Evolutionary conservation across 257 asterid species (phyloP).

Genomic region (Capsicum rhomboideum): DNA sequence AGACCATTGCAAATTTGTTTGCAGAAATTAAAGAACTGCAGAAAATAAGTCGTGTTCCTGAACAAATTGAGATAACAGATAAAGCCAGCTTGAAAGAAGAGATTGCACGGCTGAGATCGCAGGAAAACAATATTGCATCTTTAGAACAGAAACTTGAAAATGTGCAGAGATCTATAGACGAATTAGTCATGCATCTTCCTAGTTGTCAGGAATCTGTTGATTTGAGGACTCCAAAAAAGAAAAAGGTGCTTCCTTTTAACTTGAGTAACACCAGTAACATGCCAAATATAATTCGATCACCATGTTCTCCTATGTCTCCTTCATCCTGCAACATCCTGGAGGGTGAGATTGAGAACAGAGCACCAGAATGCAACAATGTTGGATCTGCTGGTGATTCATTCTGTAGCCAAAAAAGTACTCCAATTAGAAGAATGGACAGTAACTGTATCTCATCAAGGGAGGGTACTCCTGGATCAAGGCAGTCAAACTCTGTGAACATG

Average conservation of each 20-base stretch:
- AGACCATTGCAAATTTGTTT: conserved; percentile 66
- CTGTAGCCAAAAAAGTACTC: conserved; percentile 21
- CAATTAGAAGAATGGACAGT: conserved; percentile 26
- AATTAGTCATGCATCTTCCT: conserved; percentile 49
- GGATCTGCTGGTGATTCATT: conserved; percentile 14
- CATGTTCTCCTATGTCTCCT: conserved; percentile 56
- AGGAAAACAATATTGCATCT: conserved; percentile 55
- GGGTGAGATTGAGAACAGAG: conserved; percentile 56
- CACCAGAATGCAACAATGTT: conserved; percentile 39
- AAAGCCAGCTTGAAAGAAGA: conserved; percentile 79
- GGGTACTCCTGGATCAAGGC: conserved; percentile 38
- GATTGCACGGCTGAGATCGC: conserved; percentile 69
- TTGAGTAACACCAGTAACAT: conserved; percentile 70
- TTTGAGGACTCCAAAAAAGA: conserved; percentile 44
- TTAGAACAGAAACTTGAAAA: conserved; percentile 78
- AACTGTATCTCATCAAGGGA: conserved; percentile 31
- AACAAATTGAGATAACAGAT: conserved; percentile 41
- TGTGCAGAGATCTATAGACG: conserved; percentile 79
- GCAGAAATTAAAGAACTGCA: conserved; percentile 77
- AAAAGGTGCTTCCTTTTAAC: conserved; percentile 57
- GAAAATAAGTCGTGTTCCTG: conserved; percentile 34
- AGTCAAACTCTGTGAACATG: conserved; percentile 57
- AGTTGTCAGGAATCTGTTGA: conserved; percentile 48
- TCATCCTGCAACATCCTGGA: conserved; percentile 43
- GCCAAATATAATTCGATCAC: conserved; percentile 66